Percentiles rank a stretch among this genome's conserved stretches.
Conservation (phyloP, 768 basidiomycete genomes). For the Polyporus arcularius region DNA sequence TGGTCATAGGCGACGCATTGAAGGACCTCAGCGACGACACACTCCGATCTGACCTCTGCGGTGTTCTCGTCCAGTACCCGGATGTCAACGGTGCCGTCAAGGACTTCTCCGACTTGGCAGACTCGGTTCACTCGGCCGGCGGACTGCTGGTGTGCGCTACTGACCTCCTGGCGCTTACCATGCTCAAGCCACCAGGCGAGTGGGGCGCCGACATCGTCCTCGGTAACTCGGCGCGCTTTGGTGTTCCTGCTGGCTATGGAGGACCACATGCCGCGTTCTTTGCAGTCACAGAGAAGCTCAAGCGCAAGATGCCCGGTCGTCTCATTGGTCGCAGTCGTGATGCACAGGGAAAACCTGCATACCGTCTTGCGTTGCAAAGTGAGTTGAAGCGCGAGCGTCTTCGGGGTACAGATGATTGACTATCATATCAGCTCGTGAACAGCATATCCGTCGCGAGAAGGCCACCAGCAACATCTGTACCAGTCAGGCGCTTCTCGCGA, state of each 20-base stretch:
- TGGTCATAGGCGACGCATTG: slow-evolving; percentile 68
- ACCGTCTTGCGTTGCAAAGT: slow-evolving; percentile 95
- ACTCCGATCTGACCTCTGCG: slow-evolving; percentile 68
- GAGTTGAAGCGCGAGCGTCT: slow-evolving; percentile 27
- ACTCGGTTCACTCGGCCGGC: slow-evolving; percentile 68
- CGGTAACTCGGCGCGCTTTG: slow-evolving; percentile 95
- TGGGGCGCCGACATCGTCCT: slow-evolving; percentile 98
- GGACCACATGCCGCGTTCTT: slow-evolving; percentile 99
- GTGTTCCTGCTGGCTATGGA: slow-evolving; percentile 96
- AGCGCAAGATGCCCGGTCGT: slow-evolving; percentile 98
- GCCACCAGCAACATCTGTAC: slow-evolving; percentile 99
- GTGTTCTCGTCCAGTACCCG: slow-evolving; percentile 92
- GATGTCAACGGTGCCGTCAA: slow-evolving; percentile 83
- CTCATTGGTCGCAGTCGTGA: slow-evolving; percentile 91
- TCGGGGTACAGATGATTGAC: too few relatives aligned
- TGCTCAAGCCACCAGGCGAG: slow-evolving; percentile 95
- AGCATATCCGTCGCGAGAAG: slow-evolving; percentile 96
- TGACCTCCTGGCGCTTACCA: slow-evolving; percentile 89
- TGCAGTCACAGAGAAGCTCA: slow-evolving; percentile 86
- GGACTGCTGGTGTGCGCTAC: slow-evolving; percentile 88
- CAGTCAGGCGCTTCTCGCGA: slow-evolving; percentile 94
- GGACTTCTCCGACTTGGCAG: slow-evolving; percentile 68
- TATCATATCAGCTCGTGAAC: slow-evolving; percentile 75
- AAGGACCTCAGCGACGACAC: slow-evolving; percentile 51
- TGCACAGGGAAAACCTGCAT: slow-evolving; percentile 80